Conservation (phyloP, 1,284 basidiomycete genomes). For the Cryptococcus deneoformans region DNA sequence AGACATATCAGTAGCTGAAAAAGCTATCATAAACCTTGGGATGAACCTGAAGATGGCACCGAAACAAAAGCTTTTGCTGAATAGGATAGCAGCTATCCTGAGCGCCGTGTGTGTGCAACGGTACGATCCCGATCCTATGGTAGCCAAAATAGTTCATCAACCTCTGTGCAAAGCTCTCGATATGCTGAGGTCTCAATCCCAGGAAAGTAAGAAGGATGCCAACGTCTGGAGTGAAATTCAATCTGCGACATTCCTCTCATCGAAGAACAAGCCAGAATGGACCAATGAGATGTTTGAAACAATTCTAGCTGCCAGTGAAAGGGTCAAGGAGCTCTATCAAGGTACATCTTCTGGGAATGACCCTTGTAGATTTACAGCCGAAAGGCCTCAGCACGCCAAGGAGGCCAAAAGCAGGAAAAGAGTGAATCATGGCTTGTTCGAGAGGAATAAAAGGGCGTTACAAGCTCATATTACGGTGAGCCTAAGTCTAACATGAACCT, state of each 20-base stretch:
- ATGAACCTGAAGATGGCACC: background rate
- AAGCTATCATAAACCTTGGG: constrained; percentile 3
- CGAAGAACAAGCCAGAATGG: constrained; percentile 3
- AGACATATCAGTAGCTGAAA: background rate
- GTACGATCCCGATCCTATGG: background rate
- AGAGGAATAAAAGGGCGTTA: constrained; percentile 22
- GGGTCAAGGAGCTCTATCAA: constrained; percentile 3
- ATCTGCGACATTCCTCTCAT: constrained; percentile 1
- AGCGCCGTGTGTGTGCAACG: background rate
- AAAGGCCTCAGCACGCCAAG: background rate
- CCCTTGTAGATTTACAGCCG: background rate
- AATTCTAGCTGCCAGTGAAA: constrained; percentile 1
- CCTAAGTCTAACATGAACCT: background rate
- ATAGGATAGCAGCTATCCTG: background rate
- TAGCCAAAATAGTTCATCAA: background rate
- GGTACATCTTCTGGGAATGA: background rate
- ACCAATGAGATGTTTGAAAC: constrained; percentile 6
- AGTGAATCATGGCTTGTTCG: constrained; percentile 28
- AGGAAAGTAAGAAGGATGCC: background rate
- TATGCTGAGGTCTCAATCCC: background rate
- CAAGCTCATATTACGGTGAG: constrained; percentile 30
- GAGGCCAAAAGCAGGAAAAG: background rate
- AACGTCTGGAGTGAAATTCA: background rate
- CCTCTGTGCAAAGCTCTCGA: background rate
- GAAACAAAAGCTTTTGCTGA: background rate